Evolutionary conservation across 257 asterid genomes (phyloP), one percentile per base, ranked within the genome.

Genomic region (Parsonsia alboflavescens): DNA sequence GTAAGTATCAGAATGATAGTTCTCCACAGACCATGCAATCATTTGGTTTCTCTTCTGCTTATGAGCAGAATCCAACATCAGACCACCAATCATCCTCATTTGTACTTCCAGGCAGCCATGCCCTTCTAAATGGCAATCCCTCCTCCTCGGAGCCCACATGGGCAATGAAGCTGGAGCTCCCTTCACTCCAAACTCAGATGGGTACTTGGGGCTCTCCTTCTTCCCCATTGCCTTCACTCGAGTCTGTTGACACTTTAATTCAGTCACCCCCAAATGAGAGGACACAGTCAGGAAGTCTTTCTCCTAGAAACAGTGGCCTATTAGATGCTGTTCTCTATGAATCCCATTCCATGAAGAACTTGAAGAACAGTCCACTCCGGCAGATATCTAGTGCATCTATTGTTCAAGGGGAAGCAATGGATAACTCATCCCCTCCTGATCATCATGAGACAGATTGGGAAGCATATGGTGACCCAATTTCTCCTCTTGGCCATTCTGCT

Each of bases 111-210:
- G 88, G 86, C 78, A 82, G 84, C 88, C 89, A 85, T 81, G 89
- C 88, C 83, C 26, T 68, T 71, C 63, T 85, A 83, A 84, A 91
- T 85, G 89, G 88, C 88, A 87, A 84, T 73, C 74, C 90, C 86
- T 84, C 97, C 82, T 80, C 97, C 86, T 89, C 85, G 6, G 89
- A 84, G 88, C 92, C 91, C 85, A n/a, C 73, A 72, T 84, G 91
- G 96, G 85, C 88, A 33, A 77, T 48, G 93, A 88, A 88, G 89
- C 39, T 74, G 88, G 98, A 91, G 96, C 98, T 93, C 96, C 97
- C 97, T 93, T 93, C 97, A 85, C 81, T 88, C 97, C 98, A 93
- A 93, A 93, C 81, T 80, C 89, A 73, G 74, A 82, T 69, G 58
- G 91, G 80, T 70, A 82, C 77, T 73, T 90, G 96, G 96, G 89